These are phyloP conservation scores for Monosporascus sp. DNA, from an alignment of 2,329 filamentous ascomycete genomes.

Conservation along the genomic window DNA sequence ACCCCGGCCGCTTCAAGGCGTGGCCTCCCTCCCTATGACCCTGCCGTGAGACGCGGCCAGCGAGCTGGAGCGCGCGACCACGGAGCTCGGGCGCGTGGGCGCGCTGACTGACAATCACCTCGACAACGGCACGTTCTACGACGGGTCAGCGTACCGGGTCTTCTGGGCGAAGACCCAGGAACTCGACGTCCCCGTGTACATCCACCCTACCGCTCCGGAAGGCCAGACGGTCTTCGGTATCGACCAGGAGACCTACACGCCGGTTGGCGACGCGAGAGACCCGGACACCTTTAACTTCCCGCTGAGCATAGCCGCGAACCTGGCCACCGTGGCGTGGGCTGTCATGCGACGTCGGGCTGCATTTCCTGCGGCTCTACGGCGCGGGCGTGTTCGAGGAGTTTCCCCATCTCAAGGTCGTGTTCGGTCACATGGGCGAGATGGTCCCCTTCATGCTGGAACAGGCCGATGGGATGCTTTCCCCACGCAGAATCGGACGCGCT, in stretches of 20 bases:
- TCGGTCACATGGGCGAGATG: slow-evolving; percentile 40
- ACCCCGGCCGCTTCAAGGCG: background rate
- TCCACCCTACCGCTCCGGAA: slow-evolving; percentile 39
- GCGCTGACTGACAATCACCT: slow-evolving; percentile 26
- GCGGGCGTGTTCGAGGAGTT: slow-evolving; percentile 29
- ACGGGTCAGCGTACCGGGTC: slow-evolving; percentile 21
- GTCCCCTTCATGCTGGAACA: slow-evolving; percentile 51
- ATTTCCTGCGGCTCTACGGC: slow-evolving; percentile 25
- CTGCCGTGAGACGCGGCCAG: slow-evolving; percentile 21
- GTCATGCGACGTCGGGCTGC: slow-evolving; percentile 31
- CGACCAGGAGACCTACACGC: background rate
- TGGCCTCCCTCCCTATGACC: slow-evolving; percentile 19
- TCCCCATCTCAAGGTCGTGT: slow-evolving; percentile 32
- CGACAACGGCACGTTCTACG: slow-evolving; percentile 24
- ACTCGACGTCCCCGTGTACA: slow-evolving; percentile 45
- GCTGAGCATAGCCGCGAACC: slow-evolving; percentile 10
- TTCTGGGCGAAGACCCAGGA: slow-evolving; percentile 32
- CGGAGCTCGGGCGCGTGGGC: slow-evolving; percentile 27
- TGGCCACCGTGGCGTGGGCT: slow-evolving; percentile 25
- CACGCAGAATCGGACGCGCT: background rate
- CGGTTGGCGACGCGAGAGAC: background rate
- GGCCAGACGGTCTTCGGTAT: slow-evolving; percentile 4
- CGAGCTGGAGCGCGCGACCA: slow-evolving; percentile 25
- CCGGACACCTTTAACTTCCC: slow-evolving; percentile 22
- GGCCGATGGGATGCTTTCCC: slow-evolving; percentile 15